Evolutionary conservation across 139 green algal genomes (phyloP), one percentile per base, ranked within the genome.

Genomic region (Chlamydomonas sp.): DNA sequence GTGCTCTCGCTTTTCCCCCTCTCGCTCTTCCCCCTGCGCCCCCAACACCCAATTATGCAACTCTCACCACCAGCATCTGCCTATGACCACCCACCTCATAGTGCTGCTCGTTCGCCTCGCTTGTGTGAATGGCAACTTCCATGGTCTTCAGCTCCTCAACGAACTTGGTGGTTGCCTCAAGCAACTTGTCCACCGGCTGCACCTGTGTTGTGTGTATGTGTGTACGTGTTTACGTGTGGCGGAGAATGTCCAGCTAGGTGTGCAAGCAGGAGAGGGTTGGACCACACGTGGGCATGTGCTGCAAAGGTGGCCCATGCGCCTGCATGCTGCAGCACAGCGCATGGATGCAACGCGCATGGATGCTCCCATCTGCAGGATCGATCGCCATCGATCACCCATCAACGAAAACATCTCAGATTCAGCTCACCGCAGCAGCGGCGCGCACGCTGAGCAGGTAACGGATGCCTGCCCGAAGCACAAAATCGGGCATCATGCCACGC

Each of bases 21-120:
- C n/a, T n/a, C n/a, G n/a, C n/a, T n/a, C n/a, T n/a, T n/a, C n/a
- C n/a, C n/a, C n/a, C n/a, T n/a, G n/a, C n/a, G n/a, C n/a, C n/a
- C n/a, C n/a, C n/a, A n/a, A n/a, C n/a, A n/a, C n/a, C n/a, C n/a
- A n/a, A n/a, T n/a, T n/a, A n/a, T n/a, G n/a, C n/a, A n/a, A n/a
- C n/a, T n/a, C n/a, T n/a, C n/a, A n/a, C n/a, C n/a, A n/a, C n/a
- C n/a, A n/a, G n/a, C n/a, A n/a, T n/a, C n/a, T n/a, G n/a, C n/a
- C n/a, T n/a, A n/a, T n/a, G n/a, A n/a, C n/a, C n/a, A n/a, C 43
- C 16, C 34, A 89, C 82, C 83, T 95, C 90, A 59, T 96, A 96
- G 77, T 96, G 90, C 72, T 96, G 90, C 69, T 95, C 87, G 65
- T 98, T 98, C 34, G 93, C 92, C 20, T 84, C 83, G 2, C 61